Conservation (phyloP, 139 green algal species). For the Nannochloris sp. region DNA sequence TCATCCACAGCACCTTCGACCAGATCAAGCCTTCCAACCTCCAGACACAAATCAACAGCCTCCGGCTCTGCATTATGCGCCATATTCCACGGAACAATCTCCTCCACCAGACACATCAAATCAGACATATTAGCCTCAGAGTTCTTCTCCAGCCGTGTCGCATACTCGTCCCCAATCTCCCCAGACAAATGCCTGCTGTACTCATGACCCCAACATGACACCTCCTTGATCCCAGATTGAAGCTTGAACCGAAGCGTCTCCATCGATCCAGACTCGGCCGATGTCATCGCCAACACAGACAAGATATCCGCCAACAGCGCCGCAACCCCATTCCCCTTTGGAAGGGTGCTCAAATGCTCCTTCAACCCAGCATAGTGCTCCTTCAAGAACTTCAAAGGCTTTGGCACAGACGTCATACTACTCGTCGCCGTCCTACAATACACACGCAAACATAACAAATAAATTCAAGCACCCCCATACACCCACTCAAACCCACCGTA, state of each 20-base stretch:
- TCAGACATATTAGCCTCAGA: conserved; percentile 36
- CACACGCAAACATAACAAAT: neutral
- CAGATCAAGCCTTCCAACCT: conserved; percentile 80
- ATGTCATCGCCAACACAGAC: conserved; percentile 90
- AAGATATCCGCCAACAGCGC: conserved; percentile 84
- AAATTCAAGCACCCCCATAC: neutral
- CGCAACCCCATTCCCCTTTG: conserved; percentile 26
- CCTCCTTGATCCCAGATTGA: conserved; percentile 24
- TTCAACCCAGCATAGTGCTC: conserved; percentile 76
- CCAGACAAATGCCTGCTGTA: conserved; percentile 91
- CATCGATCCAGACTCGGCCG: conserved; percentile 53
- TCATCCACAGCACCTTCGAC: conserved; percentile 73
- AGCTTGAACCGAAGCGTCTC: conserved; percentile 82
- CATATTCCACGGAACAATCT: conserved; percentile 98
- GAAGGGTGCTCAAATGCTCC: conserved; percentile 44
- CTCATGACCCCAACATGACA: conserved; percentile 90
- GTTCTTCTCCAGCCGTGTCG: conserved; percentile 6
- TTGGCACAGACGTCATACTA: conserved; percentile 96
- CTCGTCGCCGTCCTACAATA: conserved; percentile 60
- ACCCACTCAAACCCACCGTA: conserved; percentile 14
- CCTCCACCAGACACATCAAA: conserved; percentile 76
- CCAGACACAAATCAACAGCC: conserved; percentile 96
- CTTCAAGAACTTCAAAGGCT: conserved; percentile 97
- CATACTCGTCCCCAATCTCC: conserved; percentile 32
- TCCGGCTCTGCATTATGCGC: conserved; percentile 96